Evolutionary conservation across 2,329 filamentous ascomycete species (phyloP), one percentile per base, ranked within the genome.

Genomic region (Fusarium nanum): DNA sequence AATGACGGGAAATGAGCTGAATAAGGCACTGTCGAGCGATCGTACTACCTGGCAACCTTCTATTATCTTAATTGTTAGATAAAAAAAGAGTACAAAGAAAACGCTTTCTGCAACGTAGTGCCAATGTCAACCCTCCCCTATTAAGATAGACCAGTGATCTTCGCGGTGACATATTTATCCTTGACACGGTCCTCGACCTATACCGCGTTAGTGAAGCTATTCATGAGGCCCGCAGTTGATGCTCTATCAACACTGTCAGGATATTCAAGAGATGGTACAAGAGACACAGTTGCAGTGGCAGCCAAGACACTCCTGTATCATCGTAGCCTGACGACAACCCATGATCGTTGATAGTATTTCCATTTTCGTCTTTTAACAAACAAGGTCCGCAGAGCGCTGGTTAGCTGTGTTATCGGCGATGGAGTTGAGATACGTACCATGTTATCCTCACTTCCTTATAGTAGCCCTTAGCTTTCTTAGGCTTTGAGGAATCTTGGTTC

Each of bases 401-500:
- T 5, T 11, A 27, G 10, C 27, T 27, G 3, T 27, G 27, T 27
- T 27, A 27, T 27, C 27, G 9, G 27, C 10, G 10, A 27, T 11
- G 27, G 10, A 27, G 27, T 27, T 27, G 27, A 27, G 27, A 16
- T n/a, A 32, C 8, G 23, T 16, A 48, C 52, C n/a, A 37, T 0
- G 28, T 30, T 1, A 59, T 20, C 30, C 46, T 59, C 6, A 56
- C 23, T 56, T 59, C 56, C 11, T 40, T 34, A 5, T 28, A 41
- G 10, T n/a, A 28, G 22, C 23, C 48, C 23, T 52, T 52, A 16
- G 49, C 56, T 23, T 45, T 59, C 18, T 28, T 8, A 4, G 23
- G n/a, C 7, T 6, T 13, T 3, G 48, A 12, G 10, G 56, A 11
- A 2, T 56, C 40, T 20, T 59, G 41, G 5, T 59, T 23, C 12